These are phyloP conservation scores for Biscutella laevigata DNA, from an alignment of 441 rosid genomes.

Conservation along the genomic window DNA sequence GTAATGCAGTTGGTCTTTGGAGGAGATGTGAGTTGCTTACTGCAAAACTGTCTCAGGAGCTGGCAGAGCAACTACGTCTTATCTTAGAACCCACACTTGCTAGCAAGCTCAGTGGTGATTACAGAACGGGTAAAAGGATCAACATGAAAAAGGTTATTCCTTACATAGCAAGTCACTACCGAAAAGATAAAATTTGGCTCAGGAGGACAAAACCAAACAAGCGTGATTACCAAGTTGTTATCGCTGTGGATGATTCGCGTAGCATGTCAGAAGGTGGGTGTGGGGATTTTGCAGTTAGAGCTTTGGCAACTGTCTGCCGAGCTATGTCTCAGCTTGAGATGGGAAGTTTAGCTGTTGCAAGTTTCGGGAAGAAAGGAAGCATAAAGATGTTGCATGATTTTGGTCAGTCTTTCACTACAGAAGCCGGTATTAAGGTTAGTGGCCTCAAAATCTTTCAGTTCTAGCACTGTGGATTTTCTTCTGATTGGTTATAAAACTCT, in stretches of 20 bases:
- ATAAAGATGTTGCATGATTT: conserved; percentile 79
- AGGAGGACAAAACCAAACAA: conserved; percentile 93
- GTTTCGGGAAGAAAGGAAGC: conserved; percentile 87
- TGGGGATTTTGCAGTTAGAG: conserved; percentile 80
- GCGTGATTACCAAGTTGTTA: conserved; percentile 90
- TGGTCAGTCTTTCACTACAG: conserved; percentile 76
- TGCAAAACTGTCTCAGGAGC: conserved; percentile 76
- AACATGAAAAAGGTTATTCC: conserved; percentile 99
- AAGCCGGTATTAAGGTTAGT: conserved; percentile 79
- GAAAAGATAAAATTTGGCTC: conserved; percentile 95
- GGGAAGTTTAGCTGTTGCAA: conserved; percentile 88
- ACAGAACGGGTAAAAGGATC: conserved; percentile 90
- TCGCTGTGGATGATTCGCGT: conserved; percentile 90
- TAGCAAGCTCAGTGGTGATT: conserved; percentile 96
- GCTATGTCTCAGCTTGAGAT: conserved; percentile 94
- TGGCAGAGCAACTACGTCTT: conserved; percentile 93
- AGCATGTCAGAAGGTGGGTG: conserved; percentile 93
- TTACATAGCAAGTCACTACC: conserved; percentile 90
- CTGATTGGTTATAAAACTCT: neutral
- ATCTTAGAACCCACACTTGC: conserved; percentile 92
- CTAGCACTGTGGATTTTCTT: neutral
- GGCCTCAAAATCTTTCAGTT: neutral
- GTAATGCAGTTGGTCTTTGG: conserved; percentile 56
- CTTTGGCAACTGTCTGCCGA: conserved; percentile 88
- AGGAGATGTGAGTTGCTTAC: conserved; percentile 75